Evolutionary conservation across 1,139 yeast genomes (phyloP), one percentile per base, ranked within the genome.

Genomic region (Diutina siamensis): DNA sequence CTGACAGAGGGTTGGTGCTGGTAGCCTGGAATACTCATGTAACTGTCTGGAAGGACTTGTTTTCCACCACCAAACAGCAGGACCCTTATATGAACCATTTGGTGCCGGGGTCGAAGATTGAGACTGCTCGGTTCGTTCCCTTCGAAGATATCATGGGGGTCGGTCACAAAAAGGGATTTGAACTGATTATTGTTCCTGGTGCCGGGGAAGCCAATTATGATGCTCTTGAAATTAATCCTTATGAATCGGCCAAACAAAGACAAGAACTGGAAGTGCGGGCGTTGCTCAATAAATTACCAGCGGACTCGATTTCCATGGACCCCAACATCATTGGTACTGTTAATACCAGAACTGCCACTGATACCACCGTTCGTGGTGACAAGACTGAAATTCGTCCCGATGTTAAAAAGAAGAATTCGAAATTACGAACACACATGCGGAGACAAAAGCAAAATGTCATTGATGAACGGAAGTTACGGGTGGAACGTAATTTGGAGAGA

Each of bases 151-250:
- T 92, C 20, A 71, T 94, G 28, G 95, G 97, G 19, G 76, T 84
- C 8, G 97, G 97, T 2, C 95, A 88, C 59, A 72, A 76, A 45
- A 64, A 68, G 13, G 97, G 97, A 21, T 72, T 88, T 47, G 77
- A 83, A 22, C 83, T 94, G 20, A 57, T 94, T 48, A 83, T 94
- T 53, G 75, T 92, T 48, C 98, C 99, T 35, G 99, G 99, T 35
- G 71, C 97, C 45, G 99, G 98, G 69, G 98, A 94, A 66, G 97
- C 98, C 50, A 94, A 94, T 65, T 89, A 77, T 60, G 99, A 94
- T 68, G 89, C 98, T 2, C 67, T 88, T 58, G 98, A 94, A 64
- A 65, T 82, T 56, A 94, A 94, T 63, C 98, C 98, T 51, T 94
- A 74, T 66, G 95, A 87, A 64, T 77, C 94, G 20, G 81, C 88